Base-by-base conservation (phyloP, 306 rosid species). In the Gynostemma pentaphyllum region DNA sequence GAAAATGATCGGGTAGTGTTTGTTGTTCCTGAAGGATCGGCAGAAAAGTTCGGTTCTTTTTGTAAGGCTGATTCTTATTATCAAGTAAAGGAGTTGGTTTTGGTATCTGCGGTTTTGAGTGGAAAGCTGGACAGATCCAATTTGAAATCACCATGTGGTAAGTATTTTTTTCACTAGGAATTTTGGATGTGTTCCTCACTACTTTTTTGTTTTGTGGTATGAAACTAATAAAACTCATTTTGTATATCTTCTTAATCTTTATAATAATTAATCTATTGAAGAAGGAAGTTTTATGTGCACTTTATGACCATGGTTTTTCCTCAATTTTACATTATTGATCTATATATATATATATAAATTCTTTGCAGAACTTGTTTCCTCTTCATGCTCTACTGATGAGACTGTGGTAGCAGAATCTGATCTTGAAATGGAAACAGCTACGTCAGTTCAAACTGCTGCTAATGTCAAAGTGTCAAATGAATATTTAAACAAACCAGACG, bases 351-450 rank as follows among this genome's bases (percentile, higher is more conserved):
- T 64, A 15, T 18, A 27, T 13, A 56, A 45, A 15, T 56, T 21
- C 57, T 60, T 59, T 83, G 91, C 87, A 87, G 97, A 85, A 62
- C 68, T 78, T 62, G 84, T 85, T 59, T 87, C 96, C 75, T 87
- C 96, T 28, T 85, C 96, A 39, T 85, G 96, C 82, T 87, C 96
- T 44, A 83, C 96, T 14, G 96, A 91, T 4, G 96, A 87, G 77
- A 91, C 97, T 9, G 56, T 87, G 46, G 96, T 91, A 41, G 90
- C 87, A 55, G 96, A 88, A 79, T 85, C 96, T 45, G 96, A 89
- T 45, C 73, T 76, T 9, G 97, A 86, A 79, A 84, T 26, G 15
- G 97, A 89, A 82, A 82, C 83, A 39, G 85, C 81, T 36, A 76
- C 79, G 44, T 76, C 90, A 51, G 74, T 70, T 70, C 78, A 24